Evolutionary conservation across 1,284 basidiomycete species (phyloP), one percentile per base, ranked within the genome.

Genomic region (Moesziomyces sp.): DNA sequence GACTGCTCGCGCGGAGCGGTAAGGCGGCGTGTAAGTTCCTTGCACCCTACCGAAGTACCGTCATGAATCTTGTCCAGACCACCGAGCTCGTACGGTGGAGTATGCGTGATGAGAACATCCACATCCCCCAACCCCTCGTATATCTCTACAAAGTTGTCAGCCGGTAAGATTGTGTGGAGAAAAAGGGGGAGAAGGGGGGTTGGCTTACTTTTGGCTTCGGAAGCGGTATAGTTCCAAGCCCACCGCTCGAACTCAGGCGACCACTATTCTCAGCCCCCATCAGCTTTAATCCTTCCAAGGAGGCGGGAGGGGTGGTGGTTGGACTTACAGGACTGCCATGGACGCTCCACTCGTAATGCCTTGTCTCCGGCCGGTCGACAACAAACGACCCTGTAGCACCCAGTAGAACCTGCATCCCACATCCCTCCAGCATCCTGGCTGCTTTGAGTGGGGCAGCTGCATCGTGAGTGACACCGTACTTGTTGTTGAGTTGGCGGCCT

Each of bases 51-150:
- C 2, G 47, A 28, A 0, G 73, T 67, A 1, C 73, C 73, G 28
- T 72, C 26, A 49, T 65, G 60, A 23, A 75, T 67, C 8, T 19
- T 14, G 46, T 75, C 73, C 7, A 75, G 55, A 0, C 45, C 47
- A 26, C 73, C 73, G 46, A 72, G 44, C 0, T 28, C 46, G 48
- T 55, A 35, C 0, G 73, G 73, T 0, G 68, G 69, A 0, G 61
- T 64, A 42, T 78, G 73, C 6, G 76, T 78, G 45, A 78, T 53
- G 23, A 78, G 59, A 19, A 78, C 43, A 42, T 78, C 73, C 3
- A 61, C 38, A 24, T 71, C 52, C 5, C 3, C 3, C 0, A 77
- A 57, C 10, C 21, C 49, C 9, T 57, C 23, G 28, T 71, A 49
- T 7, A 68, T 13, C 9, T 52, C 52, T 59, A 53, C 42, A 35